Base-by-base conservation (phyloP, 2,329 filamentous ascomycete genomes). In the Monosporascus sp. region DNA sequence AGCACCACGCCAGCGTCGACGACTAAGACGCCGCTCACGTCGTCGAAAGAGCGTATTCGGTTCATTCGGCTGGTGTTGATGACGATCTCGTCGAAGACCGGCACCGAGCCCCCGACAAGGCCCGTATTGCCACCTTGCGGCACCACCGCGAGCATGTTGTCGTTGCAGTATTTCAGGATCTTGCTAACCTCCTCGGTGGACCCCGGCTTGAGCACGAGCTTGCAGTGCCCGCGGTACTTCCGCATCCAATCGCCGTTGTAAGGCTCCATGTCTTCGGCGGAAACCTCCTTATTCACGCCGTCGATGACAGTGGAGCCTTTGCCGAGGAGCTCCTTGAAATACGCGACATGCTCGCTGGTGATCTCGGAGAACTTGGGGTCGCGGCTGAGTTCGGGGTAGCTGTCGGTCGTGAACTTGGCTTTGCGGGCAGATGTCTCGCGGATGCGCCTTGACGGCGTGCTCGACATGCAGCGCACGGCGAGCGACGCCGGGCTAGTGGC, bases 221-320 rank as follows among this genome's bases (percentile, higher is more conserved):
- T 85, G 56, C 89, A 85, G 72, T 97, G 91, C 31, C 94, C 95
- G 56, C 89, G 86, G 76, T 96, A 99, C 75, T 99, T 99, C 72
- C 89, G 87, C 92, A 99, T 97, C 94, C 95, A 99, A 74, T 99
- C 94, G 68, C 86, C 85, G 73, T 99, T 99, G 80, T 91, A 99
- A 7, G 89, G 82, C 68, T 94, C 90, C 60, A 97, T 80, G 68
- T 97, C 94, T 63, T 89, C 88, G 2, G 79, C 75, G 15, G 85
- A 69, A 31, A 74, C 85, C 70, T 92, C 84, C 61, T 83, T 72
- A 3, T 85, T 89, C 51, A 96, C 80, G 49, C 90, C 90, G 68
- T 97, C 92, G 56, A 97, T 83, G 50, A 97, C 79, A 2, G 91
- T 91, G 37, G 88, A 89, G 37, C 87, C 84, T 48, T 82, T 80